Evolutionary conservation across 805 yeast species (phyloP).

Genomic region (Saccharomyces mikatae): DNA sequence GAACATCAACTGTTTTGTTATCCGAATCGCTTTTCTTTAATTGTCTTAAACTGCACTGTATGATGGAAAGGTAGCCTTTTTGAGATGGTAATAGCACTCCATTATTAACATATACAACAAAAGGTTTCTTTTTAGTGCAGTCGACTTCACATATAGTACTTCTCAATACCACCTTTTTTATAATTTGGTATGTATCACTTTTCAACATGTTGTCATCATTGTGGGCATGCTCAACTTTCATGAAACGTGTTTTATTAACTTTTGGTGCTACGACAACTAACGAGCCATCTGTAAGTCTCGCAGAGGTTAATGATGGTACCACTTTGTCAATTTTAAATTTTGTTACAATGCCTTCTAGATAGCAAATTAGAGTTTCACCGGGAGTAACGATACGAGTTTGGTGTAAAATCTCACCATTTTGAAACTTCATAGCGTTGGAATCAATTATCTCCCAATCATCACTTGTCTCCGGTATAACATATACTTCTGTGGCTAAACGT

Average conservation of each 20-base stretch:
- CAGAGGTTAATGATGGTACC: conserved; percentile 35
- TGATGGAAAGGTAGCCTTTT: conserved; percentile 27
- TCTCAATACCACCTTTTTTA: conserved; percentile 10
- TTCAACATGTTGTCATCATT: neutral
- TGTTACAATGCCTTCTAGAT: conserved; percentile 56
- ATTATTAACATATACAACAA: neutral
- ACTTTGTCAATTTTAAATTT: conserved; percentile 45
- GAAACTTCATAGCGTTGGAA: conserved; percentile 67
- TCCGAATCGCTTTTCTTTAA: conserved; percentile 11
- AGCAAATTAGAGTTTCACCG: conserved; percentile 56
- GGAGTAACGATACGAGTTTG: conserved; percentile 71
- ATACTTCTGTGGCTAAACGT: conserved; percentile 44
- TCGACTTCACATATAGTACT: neutral
- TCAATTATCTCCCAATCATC: conserved; percentile 91
- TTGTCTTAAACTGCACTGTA: conserved; percentile 15
- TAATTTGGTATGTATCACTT: neutral
- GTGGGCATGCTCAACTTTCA: conserved; percentile 4
- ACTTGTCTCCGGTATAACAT: conserved; percentile 66
- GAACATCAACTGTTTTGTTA: neutral
- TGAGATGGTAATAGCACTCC: conserved; percentile 7
- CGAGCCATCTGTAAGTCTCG: conserved; percentile 53
- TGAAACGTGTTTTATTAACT: conserved; percentile 30
- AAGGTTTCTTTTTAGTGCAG: neutral
- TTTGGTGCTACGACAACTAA: conserved; percentile 76
- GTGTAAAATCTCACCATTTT: conserved; percentile 53